Conservation (phyloP, 2,329 filamentous ascomycete genomes). For the Pseudogymnoascus sp. region DNA sequence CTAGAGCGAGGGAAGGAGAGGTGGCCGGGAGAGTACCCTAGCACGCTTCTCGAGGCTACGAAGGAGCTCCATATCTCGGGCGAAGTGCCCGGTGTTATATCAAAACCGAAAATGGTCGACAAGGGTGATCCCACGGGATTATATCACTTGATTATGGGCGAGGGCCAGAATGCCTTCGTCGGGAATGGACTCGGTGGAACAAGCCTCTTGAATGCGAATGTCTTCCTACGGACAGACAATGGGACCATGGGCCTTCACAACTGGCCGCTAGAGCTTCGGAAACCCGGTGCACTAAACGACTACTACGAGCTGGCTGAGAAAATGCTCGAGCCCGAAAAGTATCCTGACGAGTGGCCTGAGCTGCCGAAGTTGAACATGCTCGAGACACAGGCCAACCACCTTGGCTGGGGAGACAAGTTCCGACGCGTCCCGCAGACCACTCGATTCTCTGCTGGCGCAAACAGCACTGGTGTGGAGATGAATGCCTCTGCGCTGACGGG, state of each 20-base stretch:
- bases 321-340: constrained; percentile 52
- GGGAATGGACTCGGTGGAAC: constrained; percentile 52
- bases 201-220: constrained; percentile 60
- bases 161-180: constrained; percentile 51
- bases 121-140: constrained; percentile 51
- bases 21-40: constrained; percentile 61
- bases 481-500: constrained; percentile 50
- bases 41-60: constrained; percentile 37
- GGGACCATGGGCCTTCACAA: constrained; percentile 44
- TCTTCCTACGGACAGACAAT: constrained; percentile 54
- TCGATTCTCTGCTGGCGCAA: constrained; percentile 52
- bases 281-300: constrained; percentile 36
- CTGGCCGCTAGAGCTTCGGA: constrained; percentile 53
- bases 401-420: constrained; percentile 47
- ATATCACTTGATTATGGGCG: constrained; percentile 55
- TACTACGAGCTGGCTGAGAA: constrained; percentile 50
- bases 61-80: constrained; percentile 51
- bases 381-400: constrained; percentile 45
- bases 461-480: constrained; percentile 60
- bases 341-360: constrained; percentile 50
- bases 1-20: constrained; percentile 57
- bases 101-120: constrained; percentile 37
- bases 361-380: constrained; percentile 53
- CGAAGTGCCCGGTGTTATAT: constrained; percentile 38
- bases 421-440: constrained; percentile 54